Conservation (phyloP, 2,329 filamentous ascomycete genomes). For the Fonsecaea erecta region DNA sequence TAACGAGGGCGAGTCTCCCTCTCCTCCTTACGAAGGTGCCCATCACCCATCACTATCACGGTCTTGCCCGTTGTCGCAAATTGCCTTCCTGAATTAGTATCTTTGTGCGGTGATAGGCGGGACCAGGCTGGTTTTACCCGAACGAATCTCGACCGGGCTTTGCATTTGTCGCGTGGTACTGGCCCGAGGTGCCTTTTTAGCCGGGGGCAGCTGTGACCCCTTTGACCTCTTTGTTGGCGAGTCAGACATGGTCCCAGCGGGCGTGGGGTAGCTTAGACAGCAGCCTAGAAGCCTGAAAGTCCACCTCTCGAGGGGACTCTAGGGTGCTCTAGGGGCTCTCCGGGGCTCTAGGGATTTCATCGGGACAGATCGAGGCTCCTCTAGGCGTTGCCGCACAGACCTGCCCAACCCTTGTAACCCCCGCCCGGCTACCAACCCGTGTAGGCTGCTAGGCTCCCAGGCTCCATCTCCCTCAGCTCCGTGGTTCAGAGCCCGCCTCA, state of each 20-base stretch:
- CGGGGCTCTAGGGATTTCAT: slow-evolving; percentile 11
- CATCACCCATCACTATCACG: slow-evolving; percentile 6
- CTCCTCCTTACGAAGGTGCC: too few relatives aligned
- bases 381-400: slow-evolving; percentile 5
- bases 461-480: slow-evolving; percentile 3
- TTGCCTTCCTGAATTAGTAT: slow-evolving; percentile 13
- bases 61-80: slow-evolving; percentile 9
- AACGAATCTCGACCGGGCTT: slow-evolving; percentile 14
- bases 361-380: slow-evolving; percentile 17
- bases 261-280: slow-evolving; percentile 8
- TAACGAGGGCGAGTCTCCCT: background rate
- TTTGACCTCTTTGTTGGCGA: slow-evolving; percentile 4
- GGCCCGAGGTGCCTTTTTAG: slow-evolving; percentile 17
- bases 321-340: background rate
- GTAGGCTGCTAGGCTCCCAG: background rate
- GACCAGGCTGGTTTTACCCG: background rate
- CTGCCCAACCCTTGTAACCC: slow-evolving; percentile 10
- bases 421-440: slow-evolving; percentile 12
- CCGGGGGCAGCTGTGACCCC: slow-evolving; percentile 6
- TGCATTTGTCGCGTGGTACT: slow-evolving; percentile 17
- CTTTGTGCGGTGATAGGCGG: slow-evolving; percentile 12
- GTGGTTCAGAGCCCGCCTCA: background rate
- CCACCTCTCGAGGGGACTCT: too few relatives aligned
- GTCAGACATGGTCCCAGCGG: background rate
- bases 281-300: background rate